A percentile compares a stretch with the other conserved stretches of the same genome.
phyloP scores from a whole-genome alignment of 2,329 filamentous ascomycete species.

The Monilinia vaccinii-corymbosi region DNA sequence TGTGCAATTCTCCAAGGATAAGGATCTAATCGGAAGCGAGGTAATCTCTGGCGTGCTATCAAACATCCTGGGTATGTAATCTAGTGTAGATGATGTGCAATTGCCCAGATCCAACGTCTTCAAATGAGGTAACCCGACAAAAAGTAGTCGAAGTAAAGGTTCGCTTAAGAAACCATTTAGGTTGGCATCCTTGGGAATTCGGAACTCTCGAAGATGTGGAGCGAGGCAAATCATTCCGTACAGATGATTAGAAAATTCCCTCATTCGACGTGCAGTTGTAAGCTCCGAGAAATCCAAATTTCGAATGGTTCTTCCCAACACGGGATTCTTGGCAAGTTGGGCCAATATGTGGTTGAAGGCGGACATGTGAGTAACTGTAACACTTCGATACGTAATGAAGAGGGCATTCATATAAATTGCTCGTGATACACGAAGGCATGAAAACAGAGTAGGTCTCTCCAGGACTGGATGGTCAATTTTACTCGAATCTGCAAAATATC shows the following conservation, averaged over 20 bases:
- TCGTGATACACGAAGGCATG: conserved; percentile 60
- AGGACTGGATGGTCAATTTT: conserved; percentile 36
- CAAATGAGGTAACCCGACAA: neutral
- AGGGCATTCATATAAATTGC: conserved; percentile 62
- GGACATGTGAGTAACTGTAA: conserved; percentile 69
- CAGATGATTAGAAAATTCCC: conserved; percentile 2
- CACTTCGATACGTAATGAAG: conserved; percentile 64
- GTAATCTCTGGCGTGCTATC: neutral
- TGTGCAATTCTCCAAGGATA: conserved; percentile 4
- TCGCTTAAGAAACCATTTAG: conserved; percentile 39
- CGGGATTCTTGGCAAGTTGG: conserved; percentile 55
- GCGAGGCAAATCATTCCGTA: conserved; percentile 8
- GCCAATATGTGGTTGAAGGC: conserved; percentile 56
- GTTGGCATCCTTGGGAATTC: conserved; percentile 34
- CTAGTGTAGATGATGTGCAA: conserved; percentile 4
- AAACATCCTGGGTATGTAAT: neutral
- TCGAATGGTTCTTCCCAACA: conserved; percentile 62
- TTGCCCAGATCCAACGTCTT: conserved; percentile 4
- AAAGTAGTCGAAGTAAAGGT: conserved; percentile 31
- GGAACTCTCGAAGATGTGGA: conserved; percentile 57
- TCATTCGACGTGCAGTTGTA: neutral
- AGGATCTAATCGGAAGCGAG: conserved; percentile 1
- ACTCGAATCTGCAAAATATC: neutral
- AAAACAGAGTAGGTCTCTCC: conserved; percentile 60
- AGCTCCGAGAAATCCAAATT: conserved; percentile 46